Evolutionary conservation across 1,284 basidiomycete genomes (phyloP), one percentile per base, ranked within the genome.

Genomic region (Neonothopanus nambi): DNA sequence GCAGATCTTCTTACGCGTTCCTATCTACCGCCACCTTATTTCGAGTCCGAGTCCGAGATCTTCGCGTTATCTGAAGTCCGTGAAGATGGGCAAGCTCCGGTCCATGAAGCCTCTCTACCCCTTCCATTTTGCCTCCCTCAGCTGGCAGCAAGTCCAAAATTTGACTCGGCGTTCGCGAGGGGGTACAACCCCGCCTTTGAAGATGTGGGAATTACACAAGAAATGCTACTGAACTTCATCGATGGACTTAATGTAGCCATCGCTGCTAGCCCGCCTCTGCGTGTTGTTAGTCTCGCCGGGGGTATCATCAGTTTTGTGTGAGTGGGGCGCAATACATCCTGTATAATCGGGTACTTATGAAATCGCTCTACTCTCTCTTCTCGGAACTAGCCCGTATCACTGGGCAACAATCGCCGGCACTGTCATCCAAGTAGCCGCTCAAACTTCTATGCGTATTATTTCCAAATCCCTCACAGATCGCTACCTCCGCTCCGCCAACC

Each of bases 381-480:
- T n/a, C n/a, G n/a, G n/a, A n/a, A n/a, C n/a, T n/a, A 54, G 61
- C 12, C 63, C 63, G n/a, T 57, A 62, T 23, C 54, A 64, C 26
- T 65, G 63, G 63, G 59, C 60, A 3, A 59, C 59, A 47, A 38
- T 64, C n/a, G 63, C 61, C 7, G 53, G 55, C 13, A 44, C 44
- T 2, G 54, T 54, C 9, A 58, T 65, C 1, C 61, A 65, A 48
- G 48, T 51, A 24, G 52, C 50, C 21, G 61, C 65, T 1, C 52
- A 63, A 35, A 54, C 48, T 0, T 61, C 54, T 9, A 60, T 58
- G 53, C 61, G 49, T 28, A 41, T 61, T 21, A 47, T 69, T 15
- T 65, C 63, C 30, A 67, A 66, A 54, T 60, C 60, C 15, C 56
- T 65, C 23, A 63, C 67, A 12, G 67, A 69, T 50, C 62, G 63